Evolutionary conservation across 257 asterid genomes (phyloP).

Genomic region (Cruciata laevipes): DNA sequence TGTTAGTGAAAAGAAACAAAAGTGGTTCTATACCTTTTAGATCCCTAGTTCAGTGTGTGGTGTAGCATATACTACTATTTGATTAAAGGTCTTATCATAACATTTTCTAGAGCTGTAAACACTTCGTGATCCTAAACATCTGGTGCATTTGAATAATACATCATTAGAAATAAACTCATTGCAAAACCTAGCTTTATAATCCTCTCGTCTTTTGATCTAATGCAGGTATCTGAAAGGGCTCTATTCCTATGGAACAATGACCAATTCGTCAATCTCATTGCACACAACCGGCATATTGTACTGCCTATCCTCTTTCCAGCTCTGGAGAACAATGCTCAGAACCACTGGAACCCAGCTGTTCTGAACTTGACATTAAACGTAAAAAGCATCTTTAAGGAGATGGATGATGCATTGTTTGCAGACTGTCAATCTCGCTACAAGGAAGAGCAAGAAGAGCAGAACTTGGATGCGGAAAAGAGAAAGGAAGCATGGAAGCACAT

Average conservation of each 20-base stretch:
- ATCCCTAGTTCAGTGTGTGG: background rate
- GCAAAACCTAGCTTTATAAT: background rate
- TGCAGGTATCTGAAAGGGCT: constrained; percentile 92
- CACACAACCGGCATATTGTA: constrained; percentile 59
- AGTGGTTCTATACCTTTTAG: background rate
- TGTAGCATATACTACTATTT: background rate
- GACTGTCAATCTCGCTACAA: constrained; percentile 49
- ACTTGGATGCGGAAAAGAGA: constrained; percentile 32
- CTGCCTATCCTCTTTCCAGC: constrained; percentile 78
- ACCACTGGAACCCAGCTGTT: constrained; percentile 82
- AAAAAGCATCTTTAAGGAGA: constrained; percentile 56
- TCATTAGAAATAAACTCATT: background rate
- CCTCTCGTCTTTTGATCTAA: background rate
- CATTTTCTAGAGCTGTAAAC: background rate
- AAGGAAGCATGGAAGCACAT: constrained; percentile 54
- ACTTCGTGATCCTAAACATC: background rate
- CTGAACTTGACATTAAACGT: constrained; percentile 62
- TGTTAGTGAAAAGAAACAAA: background rate
- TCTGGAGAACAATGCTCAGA: constrained; percentile 51
- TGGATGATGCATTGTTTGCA: constrained; percentile 56
- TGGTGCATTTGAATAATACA: background rate
- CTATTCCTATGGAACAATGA: constrained; percentile 80
- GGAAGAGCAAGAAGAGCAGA: constrained; percentile 41
- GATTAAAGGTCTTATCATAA: background rate
- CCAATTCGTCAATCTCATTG: constrained; percentile 55